A percentile compares a stretch with the other conserved stretches of the same genome.
Conservation (phyloP, 768 basidiomycete genomes). For the Guyanaporus albipodus region DNA sequence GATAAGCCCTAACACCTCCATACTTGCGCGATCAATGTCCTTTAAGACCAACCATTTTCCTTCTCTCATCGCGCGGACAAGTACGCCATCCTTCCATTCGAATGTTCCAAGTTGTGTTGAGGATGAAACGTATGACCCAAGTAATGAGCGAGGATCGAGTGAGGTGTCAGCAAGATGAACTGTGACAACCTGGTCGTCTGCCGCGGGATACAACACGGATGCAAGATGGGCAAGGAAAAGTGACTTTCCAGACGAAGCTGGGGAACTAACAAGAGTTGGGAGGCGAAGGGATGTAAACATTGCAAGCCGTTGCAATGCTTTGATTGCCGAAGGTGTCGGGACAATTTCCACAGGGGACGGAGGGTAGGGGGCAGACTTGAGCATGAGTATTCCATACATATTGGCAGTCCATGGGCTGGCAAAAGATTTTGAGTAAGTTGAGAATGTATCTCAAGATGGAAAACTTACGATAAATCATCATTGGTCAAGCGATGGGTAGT, state of each 20-base stretch:
- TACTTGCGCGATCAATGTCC: constrained; percentile 87
- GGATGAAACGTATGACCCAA: constrained; percentile 93
- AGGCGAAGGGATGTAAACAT: constrained; percentile 61
- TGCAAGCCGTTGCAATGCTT: constrained; percentile 60
- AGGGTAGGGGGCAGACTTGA: constrained; percentile 41
- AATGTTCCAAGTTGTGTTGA: constrained; percentile 79
- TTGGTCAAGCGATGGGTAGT: constrained; percentile 34
- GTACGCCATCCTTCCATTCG: constrained; percentile 93
- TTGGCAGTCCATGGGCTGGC: constrained; percentile 54
- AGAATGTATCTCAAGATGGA: background rate
- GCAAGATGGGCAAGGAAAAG: constrained; percentile 77
- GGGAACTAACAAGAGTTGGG: constrained; percentile 79
- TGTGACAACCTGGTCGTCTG: constrained; percentile 67
- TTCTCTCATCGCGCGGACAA: constrained; percentile 84
- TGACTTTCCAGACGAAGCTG: constrained; percentile 87
- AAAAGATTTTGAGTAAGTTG: constrained; percentile 11
- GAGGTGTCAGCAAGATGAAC: constrained; percentile 95
- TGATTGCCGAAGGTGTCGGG: constrained; percentile 55
- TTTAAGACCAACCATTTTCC: constrained; percentile 93
- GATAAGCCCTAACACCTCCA: constrained; percentile 83
- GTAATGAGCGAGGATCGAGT: constrained; percentile 85
- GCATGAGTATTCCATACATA: constrained; percentile 63
- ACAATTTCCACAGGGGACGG: constrained; percentile 44
- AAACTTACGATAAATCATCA: constrained; percentile 52
- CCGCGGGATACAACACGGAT: constrained; percentile 52